These are phyloP conservation scores for Daldinia decipiens DNA, from an alignment of 495 filamentous ascomycete genomes.

Conservation along the genomic window DNA sequence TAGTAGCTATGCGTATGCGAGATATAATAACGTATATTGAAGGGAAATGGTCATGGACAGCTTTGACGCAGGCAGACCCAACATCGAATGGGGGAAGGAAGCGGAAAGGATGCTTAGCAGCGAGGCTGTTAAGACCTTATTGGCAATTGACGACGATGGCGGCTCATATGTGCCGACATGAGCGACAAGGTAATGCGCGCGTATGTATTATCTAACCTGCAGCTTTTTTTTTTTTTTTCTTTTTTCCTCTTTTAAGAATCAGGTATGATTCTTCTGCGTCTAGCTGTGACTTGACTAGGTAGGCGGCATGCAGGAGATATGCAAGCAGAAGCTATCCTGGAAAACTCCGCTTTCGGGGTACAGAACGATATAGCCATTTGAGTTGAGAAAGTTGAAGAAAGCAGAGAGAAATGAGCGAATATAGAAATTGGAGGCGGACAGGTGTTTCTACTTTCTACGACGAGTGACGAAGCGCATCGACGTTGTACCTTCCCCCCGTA, in stretches of 20 bases:
- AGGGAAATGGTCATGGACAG: conserved; percentile 29
- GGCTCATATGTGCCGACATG: conserved; percentile 37
- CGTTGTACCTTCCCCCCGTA: conserved; percentile 34
- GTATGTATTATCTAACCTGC: conserved; percentile 22
- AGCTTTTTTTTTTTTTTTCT: conserved; percentile 5
- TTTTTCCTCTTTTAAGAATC: conserved; percentile 10
- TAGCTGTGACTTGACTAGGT: conserved; percentile 31
- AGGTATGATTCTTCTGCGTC: conserved; percentile 30
- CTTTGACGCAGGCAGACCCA: conserved; percentile 40
- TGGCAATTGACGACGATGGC: conserved; percentile 37
- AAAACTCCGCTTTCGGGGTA: conserved; percentile 43
- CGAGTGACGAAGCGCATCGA: conserved; percentile 22
- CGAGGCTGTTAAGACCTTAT: conserved; percentile 41
- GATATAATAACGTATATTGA: conserved; percentile 30
- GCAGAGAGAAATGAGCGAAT: conserved; percentile 38
- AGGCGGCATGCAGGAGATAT: conserved; percentile 42
- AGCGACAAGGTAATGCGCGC: conserved; percentile 18
- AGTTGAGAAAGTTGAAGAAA: conserved; percentile 4
- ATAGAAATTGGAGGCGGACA: conserved; percentile 52
- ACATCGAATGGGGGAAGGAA: conserved; percentile 29
- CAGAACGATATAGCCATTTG: conserved; percentile 41
- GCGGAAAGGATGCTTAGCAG: conserved; percentile 27
- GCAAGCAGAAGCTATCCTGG: conserved; percentile 41
- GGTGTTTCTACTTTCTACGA: conserved; percentile 27
- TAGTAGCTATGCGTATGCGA: conserved; percentile 35